Percentiles rank a stretch among this genome's conserved stretches.
Conservation (phyloP, 495 filamentous ascomycete genomes). For the Trichoderma gamsii region DNA sequence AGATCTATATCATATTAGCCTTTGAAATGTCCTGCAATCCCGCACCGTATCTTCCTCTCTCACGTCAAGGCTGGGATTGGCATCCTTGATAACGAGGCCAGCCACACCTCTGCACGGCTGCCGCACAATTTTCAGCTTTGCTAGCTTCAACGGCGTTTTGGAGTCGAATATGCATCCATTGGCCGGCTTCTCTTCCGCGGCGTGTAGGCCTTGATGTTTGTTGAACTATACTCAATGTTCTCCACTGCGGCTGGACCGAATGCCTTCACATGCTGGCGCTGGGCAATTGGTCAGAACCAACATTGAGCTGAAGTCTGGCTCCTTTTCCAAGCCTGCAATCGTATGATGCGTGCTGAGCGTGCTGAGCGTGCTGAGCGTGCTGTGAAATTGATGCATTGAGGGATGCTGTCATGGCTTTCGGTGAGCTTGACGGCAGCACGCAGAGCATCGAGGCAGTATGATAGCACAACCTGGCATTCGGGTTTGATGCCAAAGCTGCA, state of each 20-base stretch:
- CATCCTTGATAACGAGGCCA: not conserved
- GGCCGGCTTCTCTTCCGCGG: constrained; percentile 1
- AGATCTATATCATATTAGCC: not conserved
- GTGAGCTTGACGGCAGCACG: too few species aligned
- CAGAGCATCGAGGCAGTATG: too few species aligned
- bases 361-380: too few species aligned
- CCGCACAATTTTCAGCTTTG: not conserved
- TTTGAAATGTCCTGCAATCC: not conserved
- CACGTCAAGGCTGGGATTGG: not conserved
- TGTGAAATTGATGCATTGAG: not conserved
- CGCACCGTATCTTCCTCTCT: not conserved
- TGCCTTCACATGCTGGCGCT: not conserved
- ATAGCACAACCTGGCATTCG: too few species aligned
- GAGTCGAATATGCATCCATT: not conserved
- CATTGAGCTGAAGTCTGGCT: not conserved
- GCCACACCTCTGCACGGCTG: constrained; percentile 4
- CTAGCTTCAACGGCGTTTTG: not conserved
- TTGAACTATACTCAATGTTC: not conserved
- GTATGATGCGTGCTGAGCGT: too few species aligned
- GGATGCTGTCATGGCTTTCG: not conserved
- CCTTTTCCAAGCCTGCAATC: not conserved
- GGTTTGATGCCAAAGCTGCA: too few species aligned
- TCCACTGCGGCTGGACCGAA: not conserved
- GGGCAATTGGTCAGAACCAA: too few species aligned
- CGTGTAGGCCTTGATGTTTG: not conserved